A percentile compares a stretch with the other conserved stretches of the same genome.
Evolutionary conservation across 2,329 filamentous ascomycete species (phyloP).

Genomic region (Dactylellina drechsleri): DNA sequence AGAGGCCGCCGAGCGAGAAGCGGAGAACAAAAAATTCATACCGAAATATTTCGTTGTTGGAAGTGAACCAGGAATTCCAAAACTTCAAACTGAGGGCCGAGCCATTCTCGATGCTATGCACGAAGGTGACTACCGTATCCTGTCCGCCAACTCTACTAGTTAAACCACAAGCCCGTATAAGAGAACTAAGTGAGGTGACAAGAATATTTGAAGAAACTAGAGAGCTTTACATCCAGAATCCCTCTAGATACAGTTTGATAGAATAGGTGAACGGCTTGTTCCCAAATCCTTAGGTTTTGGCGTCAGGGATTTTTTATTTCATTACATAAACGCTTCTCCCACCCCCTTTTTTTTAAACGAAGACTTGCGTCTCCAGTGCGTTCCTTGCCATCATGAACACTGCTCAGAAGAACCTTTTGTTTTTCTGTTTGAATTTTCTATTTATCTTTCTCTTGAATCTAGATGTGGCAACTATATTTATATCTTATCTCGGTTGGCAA

Average conservation of each 20-base stretch:
- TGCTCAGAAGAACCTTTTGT: slow-evolving; percentile 15
- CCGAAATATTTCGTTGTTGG: slow-evolving; percentile 82
- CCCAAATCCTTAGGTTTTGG: slow-evolving; percentile 39
- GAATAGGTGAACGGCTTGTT: slow-evolving; percentile 34
- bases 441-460: slow-evolving; percentile 7
- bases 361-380: not conserved
- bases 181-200: not conserved
- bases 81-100: slow-evolving; percentile 33
- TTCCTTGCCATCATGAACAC: not conserved
- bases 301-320: slow-evolving; percentile 40
- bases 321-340: slow-evolving; percentile 1
- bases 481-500: slow-evolving; percentile 15
- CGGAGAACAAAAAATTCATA: slow-evolving; percentile 75
- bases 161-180: not conserved
- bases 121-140: slow-evolving; percentile 56
- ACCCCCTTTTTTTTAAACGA: slow-evolving; percentile 10
- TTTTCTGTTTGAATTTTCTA: not conserved
- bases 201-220: not conserved
- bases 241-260: slow-evolving; percentile 27
- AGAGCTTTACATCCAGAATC: not conserved
- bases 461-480: slow-evolving; percentile 10
- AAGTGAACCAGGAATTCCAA: slow-evolving; percentile 42
- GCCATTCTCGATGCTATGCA: slow-evolving; percentile 41
- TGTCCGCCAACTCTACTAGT: slow-evolving; percentile 56
- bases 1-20: slow-evolving; percentile 82